A percentile compares a stretch with the other conserved stretches of the same genome.
Conservation (phyloP, 2,329 filamentous ascomycete genomes). For the Aaosphaeria pasadenensis region DNA sequence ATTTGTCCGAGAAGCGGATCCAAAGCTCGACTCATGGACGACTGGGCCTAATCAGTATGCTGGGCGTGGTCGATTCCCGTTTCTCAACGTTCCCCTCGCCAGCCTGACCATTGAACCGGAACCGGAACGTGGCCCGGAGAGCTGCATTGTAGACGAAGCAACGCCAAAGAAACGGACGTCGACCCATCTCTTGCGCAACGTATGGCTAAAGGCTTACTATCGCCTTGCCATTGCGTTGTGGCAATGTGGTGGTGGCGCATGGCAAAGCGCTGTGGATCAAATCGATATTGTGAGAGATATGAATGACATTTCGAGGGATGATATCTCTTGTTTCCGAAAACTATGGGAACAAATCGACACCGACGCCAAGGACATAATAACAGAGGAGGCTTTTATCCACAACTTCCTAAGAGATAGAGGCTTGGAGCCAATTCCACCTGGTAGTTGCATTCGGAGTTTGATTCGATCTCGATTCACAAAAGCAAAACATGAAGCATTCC, state of each 20-base stretch:
- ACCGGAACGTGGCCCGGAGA: not conserved
- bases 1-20: slow-evolving; percentile 1
- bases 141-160: no score
- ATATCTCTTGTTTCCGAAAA: slow-evolving; percentile 3
- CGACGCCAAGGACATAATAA: slow-evolving; percentile 3
- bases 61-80: slow-evolving; percentile 1
- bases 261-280: slow-evolving; percentile 12
- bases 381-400: slow-evolving; percentile 1
- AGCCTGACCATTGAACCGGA: slow-evolving; percentile 2
- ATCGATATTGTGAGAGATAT: slow-evolving; percentile 2
- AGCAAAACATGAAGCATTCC: slow-evolving; percentile 11
- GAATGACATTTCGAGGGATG: slow-evolving; percentile 1
- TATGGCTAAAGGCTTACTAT: slow-evolving; percentile 12
- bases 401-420: not conserved
- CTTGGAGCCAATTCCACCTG: not conserved
- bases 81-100: slow-evolving; percentile 4
- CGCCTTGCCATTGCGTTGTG: slow-evolving; percentile 15
- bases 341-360: slow-evolving; percentile 9
- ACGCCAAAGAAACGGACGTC: not conserved
- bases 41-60: slow-evolving; percentile 4
- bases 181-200: slow-evolving; percentile 1
- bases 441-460: slow-evolving; percentile 5
- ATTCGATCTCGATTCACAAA: slow-evolving; percentile 9
- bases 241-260: slow-evolving; percentile 19
- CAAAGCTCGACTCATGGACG: slow-evolving; percentile 5